Evolutionary conservation across 768 basidiomycete species (phyloP), one percentile per base, ranked within the genome.

Genomic region (Leccinum disarticulatum): DNA sequence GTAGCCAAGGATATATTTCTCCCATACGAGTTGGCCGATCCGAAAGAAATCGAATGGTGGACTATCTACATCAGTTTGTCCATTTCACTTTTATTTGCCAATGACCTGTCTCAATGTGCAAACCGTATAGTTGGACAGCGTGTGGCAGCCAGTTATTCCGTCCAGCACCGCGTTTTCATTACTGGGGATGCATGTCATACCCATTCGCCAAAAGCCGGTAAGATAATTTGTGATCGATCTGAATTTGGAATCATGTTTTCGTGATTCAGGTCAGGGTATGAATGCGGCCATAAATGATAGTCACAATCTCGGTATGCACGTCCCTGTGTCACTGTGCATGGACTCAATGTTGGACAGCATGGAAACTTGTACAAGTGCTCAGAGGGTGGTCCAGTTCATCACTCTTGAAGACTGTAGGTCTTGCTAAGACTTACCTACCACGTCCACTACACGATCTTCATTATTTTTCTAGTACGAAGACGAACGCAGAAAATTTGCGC

Each of bases 141-240:
- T 10, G 83, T 90, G 5, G 87, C 88, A 2, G 81, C 86, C 7
- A 75, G 74, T 4, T 90, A 80, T 70, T 84, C 83, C 22, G 73
- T 80, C 1, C 68, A 81, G 17, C 78, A 87, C 1, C 80, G 88
- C 1, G 80, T 88, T 1, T 90, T 91, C 70, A 89, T 91, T 55
- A 85, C 82, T 1, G 89, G 88, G 0, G 88, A 89, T 70, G 88
- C 87, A 0, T 88, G 86, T 59, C 85, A 85, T 66, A 85, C 83
- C 1, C 84, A 85, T 71, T 85, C 82, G 0, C 84, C 85, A 0
- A 86, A 22, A 22, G 22, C 22, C 22, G 22, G 22, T 22, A 22
- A 22, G 22, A 22, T 22, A 22, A 22, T 22, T 22, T 22, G 22
- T 22, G 22, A 22, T 22, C 22, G 22, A 22, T 22, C 22, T 22